phyloP scores from a whole-genome alignment of 2,329 filamentous ascomycete genomes.

The Verticillium tricorpus region DNA sequence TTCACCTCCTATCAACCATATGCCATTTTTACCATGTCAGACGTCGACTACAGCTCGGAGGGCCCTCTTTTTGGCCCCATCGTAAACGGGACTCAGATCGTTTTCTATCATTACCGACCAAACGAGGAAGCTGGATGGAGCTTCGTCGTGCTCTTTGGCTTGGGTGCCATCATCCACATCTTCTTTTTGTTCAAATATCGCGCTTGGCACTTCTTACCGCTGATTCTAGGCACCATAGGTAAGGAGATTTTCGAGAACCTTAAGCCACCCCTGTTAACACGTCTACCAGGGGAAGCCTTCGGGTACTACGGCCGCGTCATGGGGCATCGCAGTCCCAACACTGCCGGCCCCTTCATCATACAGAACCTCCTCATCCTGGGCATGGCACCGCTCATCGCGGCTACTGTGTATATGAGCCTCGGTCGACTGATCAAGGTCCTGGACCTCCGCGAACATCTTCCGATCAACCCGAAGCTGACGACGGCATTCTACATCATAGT shows the following conservation, averaged over 20 bases:
- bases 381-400: constrained; percentile 34
- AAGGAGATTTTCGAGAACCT: not conserved
- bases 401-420: constrained; percentile 36
- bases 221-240: constrained; percentile 1
- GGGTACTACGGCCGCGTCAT: constrained; percentile 10
- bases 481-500: constrained; percentile 44
- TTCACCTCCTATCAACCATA: not conserved
- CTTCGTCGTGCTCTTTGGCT: constrained; percentile 8
- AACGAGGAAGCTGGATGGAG: constrained; percentile 4
- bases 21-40: not conserved
- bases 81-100: constrained; percentile 7
- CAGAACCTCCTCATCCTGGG: constrained; percentile 33
- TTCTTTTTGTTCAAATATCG: constrained; percentile 1
- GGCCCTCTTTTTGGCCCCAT: constrained; percentile 6
- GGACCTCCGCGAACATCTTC: constrained; percentile 28
- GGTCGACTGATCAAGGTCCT: constrained; percentile 26
- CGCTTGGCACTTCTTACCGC: not conserved
- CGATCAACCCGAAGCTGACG: constrained; percentile 30
- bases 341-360: constrained; percentile 24
- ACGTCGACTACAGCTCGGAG: not conserved
- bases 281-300: constrained; percentile 6
- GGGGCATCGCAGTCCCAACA: not conserved
- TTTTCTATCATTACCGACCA: constrained; percentile 8
- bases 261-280: not conserved
- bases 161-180: not conserved